A percentile compares a stretch with the other conserved stretches of the same genome.
These are phyloP conservation scores for Colletotrichum scovillei DNA, from an alignment of 2,329 filamentous ascomycete species.

Conservation along the genomic window DNA sequence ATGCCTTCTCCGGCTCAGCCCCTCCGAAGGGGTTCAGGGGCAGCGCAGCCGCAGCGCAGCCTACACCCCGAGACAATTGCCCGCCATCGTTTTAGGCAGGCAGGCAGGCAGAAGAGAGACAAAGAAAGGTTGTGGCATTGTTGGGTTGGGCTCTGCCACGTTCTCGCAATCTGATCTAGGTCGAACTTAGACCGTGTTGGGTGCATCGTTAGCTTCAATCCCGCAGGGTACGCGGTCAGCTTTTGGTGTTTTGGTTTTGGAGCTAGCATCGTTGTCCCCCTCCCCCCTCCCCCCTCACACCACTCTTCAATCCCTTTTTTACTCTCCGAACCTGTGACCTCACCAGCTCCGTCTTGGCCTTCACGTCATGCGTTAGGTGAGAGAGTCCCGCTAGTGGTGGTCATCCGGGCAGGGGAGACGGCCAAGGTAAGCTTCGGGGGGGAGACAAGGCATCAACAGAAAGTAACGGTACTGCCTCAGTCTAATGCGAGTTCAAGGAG, in stretches of 20 bases:
- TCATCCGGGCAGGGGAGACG: not conserved
- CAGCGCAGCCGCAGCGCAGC: not conserved
- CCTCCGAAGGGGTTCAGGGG: not conserved
- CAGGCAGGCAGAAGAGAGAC: not conserved
- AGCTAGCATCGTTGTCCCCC: conserved; percentile 6
- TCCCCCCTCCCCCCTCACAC: not conserved
- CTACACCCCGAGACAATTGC: not conserved
- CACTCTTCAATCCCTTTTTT: not conserved
- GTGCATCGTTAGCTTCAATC: not conserved
- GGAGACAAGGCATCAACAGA: not conserved
- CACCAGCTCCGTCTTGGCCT: not conserved
- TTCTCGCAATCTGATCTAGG: conserved; percentile 5
- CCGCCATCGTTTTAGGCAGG: not conserved
- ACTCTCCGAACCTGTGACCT: conserved; percentile 1
- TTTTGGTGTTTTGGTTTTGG: not conserved
- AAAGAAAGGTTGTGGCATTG: not conserved
- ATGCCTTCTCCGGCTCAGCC: not conserved
- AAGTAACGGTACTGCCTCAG: not conserved
- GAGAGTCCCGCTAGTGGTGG: not conserved
- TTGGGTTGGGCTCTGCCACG: not conserved
- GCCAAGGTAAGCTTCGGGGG: not conserved
- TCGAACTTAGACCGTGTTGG: not conserved
- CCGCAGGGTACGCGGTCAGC: not conserved
- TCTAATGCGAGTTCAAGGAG: not conserved
- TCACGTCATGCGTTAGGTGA: not conserved